phyloP scores from a whole-genome alignment of 352 stramenopile species.

The Aphanomyces invadans region DNA sequence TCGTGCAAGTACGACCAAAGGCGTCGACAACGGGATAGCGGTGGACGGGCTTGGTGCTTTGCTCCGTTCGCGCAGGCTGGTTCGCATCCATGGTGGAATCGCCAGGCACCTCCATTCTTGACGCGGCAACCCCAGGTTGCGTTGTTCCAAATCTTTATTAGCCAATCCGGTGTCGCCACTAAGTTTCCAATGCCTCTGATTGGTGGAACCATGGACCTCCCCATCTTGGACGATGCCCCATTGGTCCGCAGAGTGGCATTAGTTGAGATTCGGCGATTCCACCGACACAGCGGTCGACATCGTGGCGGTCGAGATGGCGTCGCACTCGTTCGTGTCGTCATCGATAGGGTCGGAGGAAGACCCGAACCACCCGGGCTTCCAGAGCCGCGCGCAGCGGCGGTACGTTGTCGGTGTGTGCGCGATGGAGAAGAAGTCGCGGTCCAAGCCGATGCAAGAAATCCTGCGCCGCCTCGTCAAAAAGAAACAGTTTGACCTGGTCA shows the following conservation, averaged over 20 bases:
- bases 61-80: no score
- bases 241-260: no score
- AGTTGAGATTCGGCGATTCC: neutral
- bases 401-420: constrained; percentile 95
- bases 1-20: no score
- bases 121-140: no score
- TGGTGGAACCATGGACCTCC: neutral
- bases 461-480: constrained; percentile 87
- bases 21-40: no score
- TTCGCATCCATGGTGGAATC: no score
- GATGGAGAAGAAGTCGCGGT: constrained; percentile 98
- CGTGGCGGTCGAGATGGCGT: no score
- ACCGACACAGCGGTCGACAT: no score
- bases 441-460: constrained; percentile 97
- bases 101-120: no score
- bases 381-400: constrained; percentile 21
- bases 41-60: no score
- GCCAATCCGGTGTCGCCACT: neutral
- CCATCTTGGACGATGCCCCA: neutral
- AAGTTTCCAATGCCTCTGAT: neutral
- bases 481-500: constrained; percentile 93
- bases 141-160: neutral
- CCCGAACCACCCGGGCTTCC: constrained; percentile 1
- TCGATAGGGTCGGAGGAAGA: neutral
- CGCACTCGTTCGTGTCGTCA: neutral